Conservation (phyloP, 2,329 filamentous ascomycete species). For the Albophoma yamanashiensis region DNA sequence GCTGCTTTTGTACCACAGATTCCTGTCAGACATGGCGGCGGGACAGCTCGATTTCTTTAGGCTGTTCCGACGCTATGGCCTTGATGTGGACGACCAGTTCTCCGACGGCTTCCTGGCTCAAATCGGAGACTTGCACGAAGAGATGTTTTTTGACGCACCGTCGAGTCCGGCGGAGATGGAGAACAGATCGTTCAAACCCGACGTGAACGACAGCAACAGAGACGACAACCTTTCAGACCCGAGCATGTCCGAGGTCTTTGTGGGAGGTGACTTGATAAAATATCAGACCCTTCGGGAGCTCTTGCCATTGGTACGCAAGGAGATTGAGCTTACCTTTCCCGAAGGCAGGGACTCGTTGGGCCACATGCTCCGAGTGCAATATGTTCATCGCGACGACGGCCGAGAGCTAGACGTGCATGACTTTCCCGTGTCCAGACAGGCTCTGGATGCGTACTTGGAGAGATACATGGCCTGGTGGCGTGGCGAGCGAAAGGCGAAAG, state of each 20-base stretch:
- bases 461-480: conserved; percentile 81
- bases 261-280: conserved; percentile 22
- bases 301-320: conserved; percentile 31
- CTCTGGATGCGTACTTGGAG: conserved; percentile 54
- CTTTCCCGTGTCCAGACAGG: conserved; percentile 54
- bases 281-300: conserved; percentile 39
- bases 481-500: conserved; percentile 59
- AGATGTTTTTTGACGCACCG: conserved; percentile 44
- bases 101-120: conserved; percentile 72
- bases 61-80: conserved; percentile 60
- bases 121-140: conserved; percentile 57
- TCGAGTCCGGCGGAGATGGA: conserved; percentile 19
- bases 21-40: conserved; percentile 66
- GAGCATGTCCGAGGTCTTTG: not conserved
- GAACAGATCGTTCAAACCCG: not conserved
- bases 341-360: conserved; percentile 36
- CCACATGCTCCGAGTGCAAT: conserved; percentile 41
- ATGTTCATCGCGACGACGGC: conserved; percentile 41
- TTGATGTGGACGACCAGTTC: conserved; percentile 56
- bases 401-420: conserved; percentile 43
- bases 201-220: not conserved
- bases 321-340: conserved; percentile 43
- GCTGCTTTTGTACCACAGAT: conserved; percentile 77
- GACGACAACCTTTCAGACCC: too few species aligned
- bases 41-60: conserved; percentile 58